These are phyloP conservation scores for Trichoderma sp. DNA, from an alignment of 2,329 filamentous ascomycete genomes.

Conservation along the genomic window DNA sequence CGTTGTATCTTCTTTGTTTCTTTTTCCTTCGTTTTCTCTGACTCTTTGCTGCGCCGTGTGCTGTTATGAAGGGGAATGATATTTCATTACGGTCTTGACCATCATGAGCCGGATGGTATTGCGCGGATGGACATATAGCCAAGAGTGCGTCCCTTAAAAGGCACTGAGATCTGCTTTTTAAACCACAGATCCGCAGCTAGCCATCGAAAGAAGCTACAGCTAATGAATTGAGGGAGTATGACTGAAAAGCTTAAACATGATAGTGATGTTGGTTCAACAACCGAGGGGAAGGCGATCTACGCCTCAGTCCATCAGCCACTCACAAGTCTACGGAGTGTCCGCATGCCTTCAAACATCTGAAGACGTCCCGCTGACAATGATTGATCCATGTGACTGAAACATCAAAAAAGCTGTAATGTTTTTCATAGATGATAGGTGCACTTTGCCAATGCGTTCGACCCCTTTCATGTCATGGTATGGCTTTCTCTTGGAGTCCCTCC, in stretches of 20 bases:
- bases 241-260: slow-evolving; percentile 2
- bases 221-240: not conserved
- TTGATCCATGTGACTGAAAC: too few species aligned
- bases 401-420: too few species aligned
- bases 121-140: not conserved
- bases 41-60: not conserved
- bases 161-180: not conserved
- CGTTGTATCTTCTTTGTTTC: not conserved
- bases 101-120: not conserved
- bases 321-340: not conserved
- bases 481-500: too few species aligned
- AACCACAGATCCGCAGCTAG: not conserved
- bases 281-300: slow-evolving; percentile 11
- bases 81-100: not conserved
- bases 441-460: too few species aligned
- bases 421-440: not conserved
- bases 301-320: not conserved
- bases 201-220: not conserved
- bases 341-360: not conserved
- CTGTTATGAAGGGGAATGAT: not conserved
- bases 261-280: slow-evolving; percentile 2
- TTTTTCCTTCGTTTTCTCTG: not conserved
- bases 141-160: too few species aligned
- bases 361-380: not conserved
- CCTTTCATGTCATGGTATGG: too few species aligned